Percentiles rank a stretch among this genome's conserved stretches.
Conservation (phyloP, 345 rosid genomes). For the Arabidopsis suecica region DNA sequence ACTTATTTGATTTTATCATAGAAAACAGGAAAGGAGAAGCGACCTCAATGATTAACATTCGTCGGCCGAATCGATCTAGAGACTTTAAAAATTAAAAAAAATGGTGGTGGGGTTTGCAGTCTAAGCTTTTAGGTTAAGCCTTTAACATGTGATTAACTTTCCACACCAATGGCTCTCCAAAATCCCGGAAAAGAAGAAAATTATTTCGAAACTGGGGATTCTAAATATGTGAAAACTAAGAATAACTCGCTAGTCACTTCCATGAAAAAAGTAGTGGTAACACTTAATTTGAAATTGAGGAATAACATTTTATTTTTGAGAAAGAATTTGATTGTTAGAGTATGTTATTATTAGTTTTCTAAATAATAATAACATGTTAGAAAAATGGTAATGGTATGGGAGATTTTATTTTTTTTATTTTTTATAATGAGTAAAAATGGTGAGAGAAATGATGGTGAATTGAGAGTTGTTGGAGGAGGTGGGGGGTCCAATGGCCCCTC, state of each 20-base stretch:
- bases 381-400: background rate
- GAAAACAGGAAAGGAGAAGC: slow-evolving; percentile 36
- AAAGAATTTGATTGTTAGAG: background rate
- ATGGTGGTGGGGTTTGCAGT: slow-evolving; percentile 41
- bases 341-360: background rate
- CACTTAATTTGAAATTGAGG: background rate
- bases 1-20: slow-evolving; percentile 27
- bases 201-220: slow-evolving; percentile 35
- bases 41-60: slow-evolving; percentile 42
- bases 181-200: slow-evolving; percentile 31
- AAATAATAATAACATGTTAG: too few relatives aligned
- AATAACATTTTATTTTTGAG: background rate
- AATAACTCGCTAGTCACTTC: slow-evolving; percentile 27
- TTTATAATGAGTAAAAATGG: slow-evolving; percentile 27
- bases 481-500: slow-evolving; percentile 25
- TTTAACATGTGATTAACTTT: slow-evolving; percentile 46
- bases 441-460: slow-evolving; percentile 39
- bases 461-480: slow-evolving; percentile 27
- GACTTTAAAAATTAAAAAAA: slow-evolving; percentile 6
- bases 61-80: slow-evolving; percentile 35
- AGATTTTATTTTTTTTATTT: too few relatives aligned
- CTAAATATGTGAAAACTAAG: slow-evolving; percentile 5
- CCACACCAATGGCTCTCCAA: slow-evolving; percentile 18
- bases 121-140: slow-evolving; percentile 45
- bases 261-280: slow-evolving; percentile 29